A percentile compares a stretch with the other conserved stretches of the same genome.
These are phyloP conservation scores for Moesziomyces parantarcticus DNA, from an alignment of 1,284 basidiomycete species.

Conservation along the genomic window DNA sequence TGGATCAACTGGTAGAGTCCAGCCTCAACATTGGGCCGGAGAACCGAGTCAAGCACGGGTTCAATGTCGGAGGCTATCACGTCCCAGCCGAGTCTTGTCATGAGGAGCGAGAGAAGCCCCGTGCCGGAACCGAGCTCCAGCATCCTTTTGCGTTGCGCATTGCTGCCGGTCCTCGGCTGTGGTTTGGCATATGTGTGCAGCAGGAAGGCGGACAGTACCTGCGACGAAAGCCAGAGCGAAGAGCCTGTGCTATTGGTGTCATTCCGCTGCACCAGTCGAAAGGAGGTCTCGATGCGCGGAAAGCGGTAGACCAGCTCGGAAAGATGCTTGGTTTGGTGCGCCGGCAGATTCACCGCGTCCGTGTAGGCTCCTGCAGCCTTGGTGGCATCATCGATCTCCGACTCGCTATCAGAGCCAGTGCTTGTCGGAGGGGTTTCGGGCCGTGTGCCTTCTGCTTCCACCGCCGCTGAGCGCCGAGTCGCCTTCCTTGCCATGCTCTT, in stretches of 20 bases:
- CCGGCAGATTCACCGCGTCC: conserved; percentile 41
- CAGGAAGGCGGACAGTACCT: conserved; percentile 43
- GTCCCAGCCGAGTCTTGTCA: conserved; percentile 78
- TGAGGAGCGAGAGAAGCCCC: conserved; percentile 71
- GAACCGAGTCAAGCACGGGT: conserved; percentile 76
- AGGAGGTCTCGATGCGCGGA: conserved; percentile 24
- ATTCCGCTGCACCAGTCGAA: conserved; percentile 31
- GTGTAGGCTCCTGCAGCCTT: not conserved
- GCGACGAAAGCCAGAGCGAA: conserved; percentile 51
- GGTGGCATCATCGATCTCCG: not conserved
- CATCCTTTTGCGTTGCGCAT: not conserved
- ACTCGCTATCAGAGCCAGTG: conserved; percentile 5
- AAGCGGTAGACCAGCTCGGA: conserved; percentile 36
- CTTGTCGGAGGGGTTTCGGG: not conserved
- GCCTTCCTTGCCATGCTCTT: not conserved
- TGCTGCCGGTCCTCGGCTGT: not conserved
- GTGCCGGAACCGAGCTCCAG: conserved; percentile 44
- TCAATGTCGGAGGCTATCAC: conserved; percentile 83
- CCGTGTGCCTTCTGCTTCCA: not conserved
- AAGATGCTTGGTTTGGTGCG: conserved; percentile 48
- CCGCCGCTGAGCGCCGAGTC: no score
- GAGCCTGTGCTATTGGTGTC: conserved; percentile 50
- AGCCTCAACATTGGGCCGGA: conserved; percentile 75
- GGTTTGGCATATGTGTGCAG: conserved; percentile 20
- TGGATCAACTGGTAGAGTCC: conserved; percentile 68